Conservation (phyloP, 129 eudicot species). For the Ambrosia artemisiifolia region DNA sequence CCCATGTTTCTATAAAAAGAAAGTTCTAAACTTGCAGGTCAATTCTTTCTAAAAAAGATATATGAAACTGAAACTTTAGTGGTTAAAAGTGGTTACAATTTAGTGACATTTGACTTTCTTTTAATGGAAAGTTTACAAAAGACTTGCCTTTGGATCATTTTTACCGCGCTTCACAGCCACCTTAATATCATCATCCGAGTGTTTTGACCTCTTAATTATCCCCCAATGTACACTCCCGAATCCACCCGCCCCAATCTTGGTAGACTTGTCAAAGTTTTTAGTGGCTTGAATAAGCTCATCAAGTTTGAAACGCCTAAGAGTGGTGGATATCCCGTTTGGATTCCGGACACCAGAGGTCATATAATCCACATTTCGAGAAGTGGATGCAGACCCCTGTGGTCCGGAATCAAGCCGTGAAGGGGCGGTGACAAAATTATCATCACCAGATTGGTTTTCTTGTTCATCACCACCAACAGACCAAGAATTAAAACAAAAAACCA, state of each 20-base stretch:
- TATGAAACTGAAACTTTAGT: neutral
- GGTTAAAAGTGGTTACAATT: neutral
- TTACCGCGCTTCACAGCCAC: slow-evolving; percentile 81
- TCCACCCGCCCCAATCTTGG: slow-evolving; percentile 78
- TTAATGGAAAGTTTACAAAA: neutral
- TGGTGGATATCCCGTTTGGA: slow-evolving; percentile 40
- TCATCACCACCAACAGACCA: neutral
- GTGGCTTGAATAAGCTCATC: slow-evolving; percentile 61
- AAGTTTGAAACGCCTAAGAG: slow-evolving; percentile 56
- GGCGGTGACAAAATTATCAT: neutral
- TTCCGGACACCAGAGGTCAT: slow-evolving; percentile 26
- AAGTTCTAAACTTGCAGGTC: no score
- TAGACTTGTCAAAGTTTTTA: slow-evolving; percentile 48
- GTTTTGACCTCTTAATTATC: slow-evolving; percentile 40
- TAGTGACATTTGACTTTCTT: neutral
- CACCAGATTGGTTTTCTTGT: neutral
- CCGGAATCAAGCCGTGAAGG: neutral
- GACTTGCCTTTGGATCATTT: slow-evolving; percentile 62
- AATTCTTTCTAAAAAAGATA: neutral
- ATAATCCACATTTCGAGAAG: slow-evolving; percentile 33
- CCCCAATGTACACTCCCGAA: slow-evolving; percentile 76
- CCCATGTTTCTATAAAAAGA: neutral
- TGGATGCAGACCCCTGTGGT: slow-evolving; percentile 42
- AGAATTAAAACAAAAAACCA: slow-evolving; percentile 23
- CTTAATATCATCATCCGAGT: slow-evolving; percentile 32